phyloP scores from a whole-genome alignment of 164 flowering plant species.

The Macadamia tetraphylla region DNA sequence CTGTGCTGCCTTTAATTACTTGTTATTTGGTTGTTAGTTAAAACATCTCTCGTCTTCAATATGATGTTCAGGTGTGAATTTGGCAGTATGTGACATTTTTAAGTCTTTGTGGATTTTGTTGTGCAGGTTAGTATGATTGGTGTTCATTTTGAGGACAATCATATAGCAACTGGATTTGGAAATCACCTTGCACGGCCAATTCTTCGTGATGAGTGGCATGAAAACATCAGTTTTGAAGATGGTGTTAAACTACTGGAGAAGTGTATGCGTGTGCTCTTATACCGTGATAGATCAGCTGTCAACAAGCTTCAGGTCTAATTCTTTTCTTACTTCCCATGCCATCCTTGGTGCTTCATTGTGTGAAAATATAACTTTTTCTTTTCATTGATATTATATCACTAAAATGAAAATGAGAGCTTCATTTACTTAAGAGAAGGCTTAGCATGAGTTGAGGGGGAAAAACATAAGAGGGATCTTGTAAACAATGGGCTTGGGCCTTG shows the following conservation, averaged over 20 bases:
- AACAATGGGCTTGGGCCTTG: too few species aligned
- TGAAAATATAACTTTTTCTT: too few species aligned
- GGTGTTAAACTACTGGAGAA: constrained; percentile 88
- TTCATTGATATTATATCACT: too few species aligned
- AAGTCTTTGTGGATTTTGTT: too few species aligned
- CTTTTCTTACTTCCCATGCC: not conserved
- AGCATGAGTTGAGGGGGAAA: too few species aligned
- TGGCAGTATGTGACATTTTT: too few species aligned
- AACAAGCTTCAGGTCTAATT: constrained; percentile 85
- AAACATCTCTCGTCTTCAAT: not conserved
- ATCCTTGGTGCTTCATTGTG: too few species aligned
- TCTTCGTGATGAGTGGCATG: constrained; percentile 87
- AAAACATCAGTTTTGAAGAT: constrained; percentile 84
- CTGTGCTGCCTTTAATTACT: not conserved
- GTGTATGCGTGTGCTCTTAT: constrained; percentile 88
- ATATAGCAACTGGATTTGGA: constrained; percentile 96
- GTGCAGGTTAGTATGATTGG: constrained; percentile 94
- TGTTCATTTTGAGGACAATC: constrained; percentile 82
- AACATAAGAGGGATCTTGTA: too few species aligned
- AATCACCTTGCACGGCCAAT: constrained; percentile 94
- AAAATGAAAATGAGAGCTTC: too few species aligned
- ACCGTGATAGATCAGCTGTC: constrained; percentile 93
- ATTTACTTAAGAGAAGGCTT: too few species aligned
- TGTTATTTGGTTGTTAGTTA: not conserved
- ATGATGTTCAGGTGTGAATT: not conserved